These are phyloP conservation scores for Hydnomerulius pinastri DNA, from an alignment of 768 basidiomycete genomes.

Conservation along the genomic window DNA sequence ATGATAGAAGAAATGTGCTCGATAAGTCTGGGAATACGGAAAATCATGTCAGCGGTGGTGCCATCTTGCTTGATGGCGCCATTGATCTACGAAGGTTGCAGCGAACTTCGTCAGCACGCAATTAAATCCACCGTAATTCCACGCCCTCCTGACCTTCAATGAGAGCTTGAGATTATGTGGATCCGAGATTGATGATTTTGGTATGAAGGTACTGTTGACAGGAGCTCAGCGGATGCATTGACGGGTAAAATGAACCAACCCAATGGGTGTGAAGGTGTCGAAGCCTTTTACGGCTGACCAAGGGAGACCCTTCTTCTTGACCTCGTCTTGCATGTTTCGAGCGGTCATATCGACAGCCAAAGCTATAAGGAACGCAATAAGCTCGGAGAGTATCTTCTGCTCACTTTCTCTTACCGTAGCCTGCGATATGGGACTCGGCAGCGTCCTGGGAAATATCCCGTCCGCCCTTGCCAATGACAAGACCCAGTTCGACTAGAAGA, in stretches of 20 bases:
- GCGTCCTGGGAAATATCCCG: constrained; percentile 75
- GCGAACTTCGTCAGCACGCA: not conserved
- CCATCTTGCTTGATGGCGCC: constrained; percentile 83
- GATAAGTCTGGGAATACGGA: constrained; percentile 84
- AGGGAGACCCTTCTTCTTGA: constrained; percentile 91
- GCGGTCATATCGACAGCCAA: constrained; percentile 97
- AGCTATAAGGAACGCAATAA: constrained; percentile 45
- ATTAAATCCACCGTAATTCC: not conserved
- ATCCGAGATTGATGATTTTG: constrained; percentile 66
- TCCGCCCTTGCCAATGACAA: constrained; percentile 90
- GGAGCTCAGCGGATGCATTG: constrained; percentile 1
- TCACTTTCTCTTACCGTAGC: constrained; percentile 66
- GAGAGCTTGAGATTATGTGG: constrained; percentile 75
- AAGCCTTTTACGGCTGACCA: constrained; percentile 98
- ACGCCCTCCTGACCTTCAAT: constrained; percentile 56
- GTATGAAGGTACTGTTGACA: constrained; percentile 69
- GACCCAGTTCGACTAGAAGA: constrained; percentile 83
- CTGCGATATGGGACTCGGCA: constrained; percentile 81
- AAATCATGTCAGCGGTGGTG: constrained; percentile 87
- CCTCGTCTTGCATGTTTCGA: constrained; percentile 90
- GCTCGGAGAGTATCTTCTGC: too few relatives aligned
- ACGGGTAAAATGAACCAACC: constrained; percentile 45
- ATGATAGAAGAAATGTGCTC: constrained; percentile 94
- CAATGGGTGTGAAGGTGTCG: constrained; percentile 93
- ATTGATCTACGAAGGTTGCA: constrained; percentile 62